phyloP scores from a whole-genome alignment of 2,329 filamentous ascomycete species.

The Apiospora arundinis region DNA sequence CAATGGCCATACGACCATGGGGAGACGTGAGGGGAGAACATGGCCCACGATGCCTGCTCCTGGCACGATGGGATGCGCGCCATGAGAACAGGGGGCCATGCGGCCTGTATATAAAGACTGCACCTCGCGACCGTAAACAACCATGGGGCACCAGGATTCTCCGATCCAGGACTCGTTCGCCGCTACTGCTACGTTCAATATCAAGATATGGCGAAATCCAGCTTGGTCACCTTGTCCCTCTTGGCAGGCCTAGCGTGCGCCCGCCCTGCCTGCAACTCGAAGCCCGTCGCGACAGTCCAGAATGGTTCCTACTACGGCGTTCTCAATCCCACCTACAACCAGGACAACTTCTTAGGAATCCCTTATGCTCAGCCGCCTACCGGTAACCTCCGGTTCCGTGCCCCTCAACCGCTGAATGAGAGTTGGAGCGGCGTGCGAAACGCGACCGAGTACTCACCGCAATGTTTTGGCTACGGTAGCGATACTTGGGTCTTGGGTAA shows the following conservation, averaged over 20 bases:
- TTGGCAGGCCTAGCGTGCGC: conserved; percentile 2
- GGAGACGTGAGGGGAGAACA: background rate
- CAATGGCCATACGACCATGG: conserved; percentile 3
- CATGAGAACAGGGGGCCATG: background rate
- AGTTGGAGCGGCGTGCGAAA: conserved; percentile 48
- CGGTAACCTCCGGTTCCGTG: conserved; percentile 58
- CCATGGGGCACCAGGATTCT: background rate
- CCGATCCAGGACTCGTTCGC: background rate
- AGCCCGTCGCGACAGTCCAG: background rate
- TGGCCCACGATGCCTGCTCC: background rate
- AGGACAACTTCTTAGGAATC: conserved; percentile 61
- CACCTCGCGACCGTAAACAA: background rate
- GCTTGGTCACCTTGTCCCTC: background rate
- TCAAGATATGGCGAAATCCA: background rate
- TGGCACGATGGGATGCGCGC: background rate
- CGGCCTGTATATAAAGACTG: background rate
- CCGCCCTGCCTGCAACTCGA: background rate
- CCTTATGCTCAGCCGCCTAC: conserved; percentile 61
- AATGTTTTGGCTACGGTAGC: conserved; percentile 58
- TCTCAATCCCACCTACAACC: conserved; percentile 46
- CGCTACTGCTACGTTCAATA: background rate
- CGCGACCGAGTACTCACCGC: conserved; percentile 53
- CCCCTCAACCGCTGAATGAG: conserved; percentile 55
- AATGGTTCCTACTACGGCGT: conserved; percentile 55
- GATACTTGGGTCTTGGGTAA: conserved; percentile 37